Evolutionary conservation across 2,329 filamentous ascomycete species (phyloP).

Genomic region (Stagonosporopsis vannaccii): DNA sequence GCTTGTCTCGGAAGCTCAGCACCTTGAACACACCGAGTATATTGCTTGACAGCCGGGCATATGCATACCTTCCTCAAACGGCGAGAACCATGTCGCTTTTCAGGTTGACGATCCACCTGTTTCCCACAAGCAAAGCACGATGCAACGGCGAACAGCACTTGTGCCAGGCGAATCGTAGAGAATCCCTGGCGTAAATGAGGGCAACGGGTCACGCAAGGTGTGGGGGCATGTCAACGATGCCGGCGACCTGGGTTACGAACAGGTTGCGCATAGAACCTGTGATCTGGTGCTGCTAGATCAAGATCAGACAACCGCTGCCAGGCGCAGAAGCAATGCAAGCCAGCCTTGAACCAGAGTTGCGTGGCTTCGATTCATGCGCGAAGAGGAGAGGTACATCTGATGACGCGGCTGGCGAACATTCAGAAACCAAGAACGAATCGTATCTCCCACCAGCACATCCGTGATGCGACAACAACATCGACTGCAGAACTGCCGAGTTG

Average conservation of each 20-base stretch:
- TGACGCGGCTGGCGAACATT: slow-evolving; percentile 2
- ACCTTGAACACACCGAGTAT: too few relatives aligned
- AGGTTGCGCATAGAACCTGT: background rate
- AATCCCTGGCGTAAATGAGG: slow-evolving; percentile 2
- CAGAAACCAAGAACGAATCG: slow-evolving; percentile 5
- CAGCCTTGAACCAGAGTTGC: background rate
- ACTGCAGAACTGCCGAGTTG: background rate
- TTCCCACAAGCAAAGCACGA: background rate
- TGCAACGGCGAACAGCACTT: background rate
- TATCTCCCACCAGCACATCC: background rate
- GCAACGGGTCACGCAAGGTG: slow-evolving; percentile 8
- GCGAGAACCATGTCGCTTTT: slow-evolving; percentile 10
- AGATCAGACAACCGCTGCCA: background rate
- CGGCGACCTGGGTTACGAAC: background rate
- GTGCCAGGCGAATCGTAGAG: slow-evolving; percentile 2
- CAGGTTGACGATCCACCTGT: slow-evolving; percentile 1
- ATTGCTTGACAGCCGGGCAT: slow-evolving; percentile 18
- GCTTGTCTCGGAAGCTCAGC: slow-evolving; percentile 9
- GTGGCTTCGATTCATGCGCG: slow-evolving; percentile 4
- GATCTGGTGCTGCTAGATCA: background rate
- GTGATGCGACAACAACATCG: background rate
- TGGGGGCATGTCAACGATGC: slow-evolving; percentile 1
- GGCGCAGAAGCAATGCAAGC: slow-evolving; percentile 7
- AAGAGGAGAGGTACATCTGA: background rate
- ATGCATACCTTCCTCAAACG: slow-evolving; percentile 19